Base-by-base conservation (phyloP, 2,329 filamentous ascomycete genomes). In the Annulohypoxylon truncatum region DNA sequence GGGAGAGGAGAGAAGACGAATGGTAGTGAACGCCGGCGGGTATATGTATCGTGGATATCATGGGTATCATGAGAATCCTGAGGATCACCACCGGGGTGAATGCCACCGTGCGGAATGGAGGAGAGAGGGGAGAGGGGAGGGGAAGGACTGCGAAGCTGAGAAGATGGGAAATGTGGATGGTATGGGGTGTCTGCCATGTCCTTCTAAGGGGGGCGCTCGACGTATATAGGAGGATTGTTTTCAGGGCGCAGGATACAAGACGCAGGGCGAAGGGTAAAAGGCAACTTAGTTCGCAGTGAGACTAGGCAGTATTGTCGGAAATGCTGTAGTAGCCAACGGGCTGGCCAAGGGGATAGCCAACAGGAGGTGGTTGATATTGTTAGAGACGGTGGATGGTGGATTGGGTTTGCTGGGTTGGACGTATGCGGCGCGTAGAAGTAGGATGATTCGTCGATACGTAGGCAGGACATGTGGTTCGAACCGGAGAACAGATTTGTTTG, bases 1-100 rank as follows among this genome's bases (percentile, higher is more conserved):
- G 82, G 79, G 68, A 84, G 78, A 10, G 81, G 81, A 40, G 82
- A 81, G 65, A 86, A 82, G 51, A 82, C 81, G 70, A 83, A 81
- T 29, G 84, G 81, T n/a, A 84, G 75, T 18, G 82, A 78, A 47
- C 78, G 77, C 52, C 76, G 74, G 61, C 75, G 76, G 61, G 72
- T 61, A 42, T 76, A 76, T 57, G 71, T 67, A 56, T 70, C 26
- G 22, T 31, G 42, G 15, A 40, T 28, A 29, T 48, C 13, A 18
- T 8, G 38, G 15, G 35, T 40, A 40, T 18, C 35, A 18, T 40
- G 33, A n/a, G n/a, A 18, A 38, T 38, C n/a, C n/a, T 15, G 35
- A 38, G n/a, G 35, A 15, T 38, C 35, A 35, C 51, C 53, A 47
- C 28, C 52, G 26, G 20, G 10, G 8, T 15, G 9, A 46, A 18